These are phyloP conservation scores for Citrullus mucosospermus DNA, from an alignment of 306 rosid species.

Conservation along the genomic window DNA sequence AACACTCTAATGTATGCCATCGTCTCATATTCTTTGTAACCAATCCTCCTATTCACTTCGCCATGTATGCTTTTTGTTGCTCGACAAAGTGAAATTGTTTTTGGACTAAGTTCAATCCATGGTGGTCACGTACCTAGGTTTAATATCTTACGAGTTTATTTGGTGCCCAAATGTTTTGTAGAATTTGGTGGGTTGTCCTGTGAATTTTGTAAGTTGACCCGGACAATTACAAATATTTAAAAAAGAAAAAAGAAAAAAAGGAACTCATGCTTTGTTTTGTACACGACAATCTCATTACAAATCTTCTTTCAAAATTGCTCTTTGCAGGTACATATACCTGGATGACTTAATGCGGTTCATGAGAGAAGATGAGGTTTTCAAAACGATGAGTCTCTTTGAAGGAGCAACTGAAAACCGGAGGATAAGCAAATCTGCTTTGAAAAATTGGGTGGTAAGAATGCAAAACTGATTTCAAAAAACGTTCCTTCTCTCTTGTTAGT, in stretches of 20 bases:
- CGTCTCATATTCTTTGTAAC: not conserved
- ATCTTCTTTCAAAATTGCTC: not conserved
- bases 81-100: not conserved
- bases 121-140: no score
- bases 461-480: not conserved
- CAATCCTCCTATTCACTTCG: not conserved
- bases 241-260: no score
- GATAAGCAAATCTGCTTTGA: slow-evolving; percentile 64
- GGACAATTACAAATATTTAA: no score
- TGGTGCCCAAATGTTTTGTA: no score
- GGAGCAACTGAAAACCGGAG: slow-evolving; percentile 45
- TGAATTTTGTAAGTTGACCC: no score
- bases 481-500: not conserved
- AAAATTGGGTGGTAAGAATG: slow-evolving; percentile 83
- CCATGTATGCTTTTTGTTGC: not conserved
- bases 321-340: slow-evolving; percentile 35
- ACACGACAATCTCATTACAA: not conserved
- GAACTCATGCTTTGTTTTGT: not conserved
- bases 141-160: no score
- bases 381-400: slow-evolving; percentile 64
- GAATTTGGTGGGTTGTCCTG: no score
- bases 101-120: not conserved
- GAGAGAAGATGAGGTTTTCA: slow-evolving; percentile 64
- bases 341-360: slow-evolving; percentile 72
- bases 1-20: not conserved